Conservation (phyloP, 495 filamentous ascomycete species). For the Aspergillus biplanus region DNA sequence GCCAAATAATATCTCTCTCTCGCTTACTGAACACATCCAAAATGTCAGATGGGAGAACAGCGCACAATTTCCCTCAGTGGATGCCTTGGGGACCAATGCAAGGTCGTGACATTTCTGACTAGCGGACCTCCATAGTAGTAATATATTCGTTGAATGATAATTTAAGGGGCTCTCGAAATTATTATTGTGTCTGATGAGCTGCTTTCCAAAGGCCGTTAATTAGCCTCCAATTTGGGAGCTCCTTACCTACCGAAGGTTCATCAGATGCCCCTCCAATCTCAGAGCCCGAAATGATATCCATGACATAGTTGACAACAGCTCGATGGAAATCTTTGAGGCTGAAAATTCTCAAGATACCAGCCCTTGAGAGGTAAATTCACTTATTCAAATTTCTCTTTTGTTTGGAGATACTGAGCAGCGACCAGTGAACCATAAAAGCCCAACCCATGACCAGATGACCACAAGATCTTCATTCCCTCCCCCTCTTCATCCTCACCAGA, state of each 20-base stretch:
- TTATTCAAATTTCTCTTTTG: not conserved
- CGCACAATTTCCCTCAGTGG: too few species aligned
- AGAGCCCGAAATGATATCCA: not conserved
- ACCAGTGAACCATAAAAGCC: not conserved
- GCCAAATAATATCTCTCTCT: too few species aligned
- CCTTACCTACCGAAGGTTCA: not conserved
- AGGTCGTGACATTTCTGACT: not conserved
- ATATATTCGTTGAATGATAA: not conserved
- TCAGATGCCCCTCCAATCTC: not conserved
- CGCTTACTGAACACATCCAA: too few species aligned
- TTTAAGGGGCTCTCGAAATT: not conserved
- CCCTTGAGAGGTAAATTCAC: not conserved
- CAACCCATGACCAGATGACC: not conserved
- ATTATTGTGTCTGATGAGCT: not conserved
- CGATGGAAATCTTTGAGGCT: not conserved
- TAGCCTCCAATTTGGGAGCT: not conserved
- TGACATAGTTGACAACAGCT: too few species aligned
- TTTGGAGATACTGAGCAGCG: not conserved
- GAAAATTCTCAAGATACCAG: not conserved
- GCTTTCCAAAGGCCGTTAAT: not conserved
- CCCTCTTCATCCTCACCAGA: not conserved
- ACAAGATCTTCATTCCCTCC: not conserved
- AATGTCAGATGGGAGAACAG: too few species aligned
- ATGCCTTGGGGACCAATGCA: not conserved
- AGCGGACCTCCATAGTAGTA: not conserved